Evolutionary conservation across 768 basidiomycete genomes (phyloP), one percentile per base, ranked within the genome.

Genomic region (Mycena kentingensis): DNA sequence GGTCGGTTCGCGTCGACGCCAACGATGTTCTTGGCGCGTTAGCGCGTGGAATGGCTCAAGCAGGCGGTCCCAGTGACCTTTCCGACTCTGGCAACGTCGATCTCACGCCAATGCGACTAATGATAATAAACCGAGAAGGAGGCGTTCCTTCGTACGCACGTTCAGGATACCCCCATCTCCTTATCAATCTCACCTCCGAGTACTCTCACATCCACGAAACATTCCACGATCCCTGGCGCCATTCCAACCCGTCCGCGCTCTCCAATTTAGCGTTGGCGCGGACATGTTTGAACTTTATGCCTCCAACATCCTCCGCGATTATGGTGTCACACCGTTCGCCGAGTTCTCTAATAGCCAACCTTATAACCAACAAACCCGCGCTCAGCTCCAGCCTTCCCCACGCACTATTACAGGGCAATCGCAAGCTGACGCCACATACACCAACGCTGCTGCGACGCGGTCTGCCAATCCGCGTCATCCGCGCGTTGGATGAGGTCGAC

Each of bases 241-340:
- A 79, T 28, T 77, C 87, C 2, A 86, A 94, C 62, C 94, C 94
- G 3, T 87, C 93, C 0, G 84, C 96, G 3, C 79, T 98, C 24
- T 78, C 86, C 21, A 98, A 98, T 70, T 77, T 99, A 12, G 70
- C 83, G 6, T 79, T 99, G 32, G 88, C 97, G 10, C 84, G 83
- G 28, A 88, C 84, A 31, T 99, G 97, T 67, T 79, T 99, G 34
- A 74, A 79, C 2, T 90, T 92, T 69, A 97, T 99, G 90, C 97
- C 97, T 1, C 82, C 88, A 6, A 82, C 90, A 3, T 93, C 96
- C 2, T 97, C 94, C 15, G 97, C 94, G 12, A 78, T 98, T 59
- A 90, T 99, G 85, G 97, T 98, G 43, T 96, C 93, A 13, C 97
- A 99, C 73, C 91, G 94, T 44, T 96, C 94, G 1, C 90, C 94